Conservation (phyloP, 2,329 filamentous ascomycete species). For the Hypoxylon sp. region DNA sequence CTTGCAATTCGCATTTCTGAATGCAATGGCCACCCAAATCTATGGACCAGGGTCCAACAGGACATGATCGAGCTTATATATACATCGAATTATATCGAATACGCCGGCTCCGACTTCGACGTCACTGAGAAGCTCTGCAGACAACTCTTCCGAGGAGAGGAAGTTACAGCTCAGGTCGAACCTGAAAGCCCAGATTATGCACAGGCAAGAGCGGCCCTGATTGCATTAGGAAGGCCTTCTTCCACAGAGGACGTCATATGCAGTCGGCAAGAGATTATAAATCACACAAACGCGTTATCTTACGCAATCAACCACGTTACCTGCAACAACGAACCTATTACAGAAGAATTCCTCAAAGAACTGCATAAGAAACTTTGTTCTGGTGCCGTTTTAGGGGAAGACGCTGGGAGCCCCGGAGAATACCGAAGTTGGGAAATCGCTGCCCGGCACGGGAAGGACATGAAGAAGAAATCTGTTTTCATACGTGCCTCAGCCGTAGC, state of each 20-base stretch:
- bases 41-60: conserved; percentile 9
- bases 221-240: conserved; percentile 10
- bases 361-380: conserved; percentile 31
- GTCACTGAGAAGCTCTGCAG: conserved; percentile 35
- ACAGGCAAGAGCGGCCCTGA: conserved; percentile 22
- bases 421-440: conserved; percentile 47
- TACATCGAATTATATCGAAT: conserved; percentile 43
- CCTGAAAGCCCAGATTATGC: conserved; percentile 24
- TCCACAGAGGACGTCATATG: conserved; percentile 9
- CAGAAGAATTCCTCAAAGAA: conserved; percentile 32
- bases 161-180: conserved; percentile 22
- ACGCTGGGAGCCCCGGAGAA: conserved; percentile 54
- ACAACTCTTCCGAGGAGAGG: conserved; percentile 24
- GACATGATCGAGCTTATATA: conserved; percentile 29
- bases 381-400: conserved; percentile 50
- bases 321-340: conserved; percentile 18
- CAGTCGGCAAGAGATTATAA: conserved; percentile 40
- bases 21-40: no score
- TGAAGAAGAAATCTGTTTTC: conserved; percentile 40
- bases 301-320: conserved; percentile 38
- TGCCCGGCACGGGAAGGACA: conserved; percentile 26
- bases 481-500: conserved; percentile 43
- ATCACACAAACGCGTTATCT: conserved; percentile 36
- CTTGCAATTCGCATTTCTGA: neutral
- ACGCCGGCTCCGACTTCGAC: conserved; percentile 29